Evolutionary conservation across 805 yeast genomes (phyloP).

Genomic region (Cyberlindnera mycetangii): DNA sequence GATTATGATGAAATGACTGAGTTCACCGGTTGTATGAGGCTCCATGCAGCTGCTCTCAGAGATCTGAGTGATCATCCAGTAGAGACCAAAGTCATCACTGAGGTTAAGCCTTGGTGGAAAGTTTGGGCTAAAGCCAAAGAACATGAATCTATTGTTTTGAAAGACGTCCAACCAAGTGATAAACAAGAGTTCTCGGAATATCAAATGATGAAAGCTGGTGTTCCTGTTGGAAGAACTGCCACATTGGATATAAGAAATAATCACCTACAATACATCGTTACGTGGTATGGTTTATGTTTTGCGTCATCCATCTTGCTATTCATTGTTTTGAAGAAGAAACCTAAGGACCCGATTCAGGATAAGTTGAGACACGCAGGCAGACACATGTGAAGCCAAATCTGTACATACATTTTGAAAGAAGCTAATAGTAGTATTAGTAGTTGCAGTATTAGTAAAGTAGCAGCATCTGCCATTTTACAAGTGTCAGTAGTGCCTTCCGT

Average conservation of each 20-base stretch:
- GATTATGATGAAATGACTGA: conserved; percentile 81
- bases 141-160: conserved; percentile 9
- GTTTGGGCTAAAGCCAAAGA: conserved; percentile 21
- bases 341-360: conserved; percentile 40
- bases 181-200: conserved; percentile 44
- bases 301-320: conserved; percentile 67
- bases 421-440: background rate
- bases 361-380: conserved; percentile 49
- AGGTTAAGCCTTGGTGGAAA: conserved; percentile 30
- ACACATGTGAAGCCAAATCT: conserved; percentile 28
- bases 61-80: conserved; percentile 62
- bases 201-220: conserved; percentile 76
- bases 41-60: conserved; percentile 72
- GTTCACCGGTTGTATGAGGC: conserved; percentile 62
- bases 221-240: conserved; percentile 86
- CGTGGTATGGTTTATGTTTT: conserved; percentile 90
- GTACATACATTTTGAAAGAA: background rate
- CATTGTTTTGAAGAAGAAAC: conserved; percentile 45
- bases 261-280: conserved; percentile 86
- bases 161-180: conserved; percentile 10
- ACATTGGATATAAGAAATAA: conserved; percentile 80
- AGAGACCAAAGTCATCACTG: conserved; percentile 34
- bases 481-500: conserved; percentile 3
- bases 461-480: conserved; percentile 4
- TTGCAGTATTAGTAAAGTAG: background rate